These are phyloP conservation scores for Aegle marmelos DNA, from an alignment of 345 rosid genomes.

Conservation along the genomic window DNA sequence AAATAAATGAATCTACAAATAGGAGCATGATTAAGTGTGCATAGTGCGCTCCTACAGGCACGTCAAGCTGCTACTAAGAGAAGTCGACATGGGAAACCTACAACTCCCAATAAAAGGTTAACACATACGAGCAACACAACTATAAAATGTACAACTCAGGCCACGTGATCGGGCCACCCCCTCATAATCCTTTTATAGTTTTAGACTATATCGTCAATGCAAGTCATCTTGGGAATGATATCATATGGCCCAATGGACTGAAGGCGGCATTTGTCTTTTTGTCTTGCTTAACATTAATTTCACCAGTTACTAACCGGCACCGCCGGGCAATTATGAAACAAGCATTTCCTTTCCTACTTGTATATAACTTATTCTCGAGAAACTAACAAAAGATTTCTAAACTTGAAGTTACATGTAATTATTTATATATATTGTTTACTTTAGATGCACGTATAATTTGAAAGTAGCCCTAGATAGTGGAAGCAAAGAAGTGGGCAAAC, in stretches of 20 bases:
- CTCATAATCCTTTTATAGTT: no score
- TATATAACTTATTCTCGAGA: background rate
- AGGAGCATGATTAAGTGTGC: no score
- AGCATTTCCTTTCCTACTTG: no score
- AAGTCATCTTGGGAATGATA: background rate
- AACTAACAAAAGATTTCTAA: background rate
- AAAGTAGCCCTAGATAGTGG: background rate
- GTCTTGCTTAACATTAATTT: background rate
- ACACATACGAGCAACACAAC: no score
- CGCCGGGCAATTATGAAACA: background rate
- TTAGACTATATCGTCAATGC: background rate
- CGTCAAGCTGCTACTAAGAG: no score
- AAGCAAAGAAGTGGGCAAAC: conserved; percentile 1
- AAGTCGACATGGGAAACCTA: no score
- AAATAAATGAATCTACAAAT: no score
- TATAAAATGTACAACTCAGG: no score
- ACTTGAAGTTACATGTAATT: background rate
- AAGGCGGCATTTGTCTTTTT: background rate
- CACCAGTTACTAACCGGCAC: no score
- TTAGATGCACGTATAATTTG: background rate
- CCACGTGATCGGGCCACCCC: no score
- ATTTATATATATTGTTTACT: background rate
- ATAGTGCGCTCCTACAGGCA: no score
- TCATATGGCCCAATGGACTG: background rate
- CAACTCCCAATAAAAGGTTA: no score